Evolutionary conservation across 805 yeast genomes (phyloP), one percentile per base, ranked within the genome.

Genomic region (Scheffersomyces ergatensis): DNA sequence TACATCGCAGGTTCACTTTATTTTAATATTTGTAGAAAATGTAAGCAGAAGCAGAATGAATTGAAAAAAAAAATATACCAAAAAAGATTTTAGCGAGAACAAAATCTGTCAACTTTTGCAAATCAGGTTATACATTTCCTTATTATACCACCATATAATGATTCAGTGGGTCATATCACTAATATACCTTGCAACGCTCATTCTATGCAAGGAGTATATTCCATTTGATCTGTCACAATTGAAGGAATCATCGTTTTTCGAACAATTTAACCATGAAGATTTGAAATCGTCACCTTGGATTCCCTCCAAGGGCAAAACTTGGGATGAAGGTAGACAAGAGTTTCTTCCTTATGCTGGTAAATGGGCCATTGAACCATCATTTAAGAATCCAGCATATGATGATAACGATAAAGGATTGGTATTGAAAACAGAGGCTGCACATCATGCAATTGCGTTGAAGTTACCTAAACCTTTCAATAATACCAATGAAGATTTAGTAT

Each of bases 371-470:
- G 86, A 81, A 57, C 60, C 85, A 1, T 47, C 67, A 14, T 77
- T 79, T 50, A 57, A 53, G 13, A 77, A 77, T 44, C 32, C 32
- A 29, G 32, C 32, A 5, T 29, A 29, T 29, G 18, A 13, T 14
- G 5, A n/a, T 8, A 11, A 29, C 6, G 96, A 89, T 62, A 72
- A 74, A 46, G 96, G 95, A 5, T 75, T 90, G 39, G 92, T 86
- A 3, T 74, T 84, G 60, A 84, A 83, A 55, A 66, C 83, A 15
- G 80, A 82, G 35, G 89, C 95, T 31, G 83, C 88, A 18, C 87
- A 80, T 55, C 89, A 88, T 59, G 96, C 95, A 33, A 86, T 90
- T 50, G 80, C 88, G 30, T 77, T 80, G 40, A 61, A 70, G 46
- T 72, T 90, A 40, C 77, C 78, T 15, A 43, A 60, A 20, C 76